Base-by-base conservation (phyloP, 768 basidiomycete genomes). In the Clitopilus hobsonii region DNA sequence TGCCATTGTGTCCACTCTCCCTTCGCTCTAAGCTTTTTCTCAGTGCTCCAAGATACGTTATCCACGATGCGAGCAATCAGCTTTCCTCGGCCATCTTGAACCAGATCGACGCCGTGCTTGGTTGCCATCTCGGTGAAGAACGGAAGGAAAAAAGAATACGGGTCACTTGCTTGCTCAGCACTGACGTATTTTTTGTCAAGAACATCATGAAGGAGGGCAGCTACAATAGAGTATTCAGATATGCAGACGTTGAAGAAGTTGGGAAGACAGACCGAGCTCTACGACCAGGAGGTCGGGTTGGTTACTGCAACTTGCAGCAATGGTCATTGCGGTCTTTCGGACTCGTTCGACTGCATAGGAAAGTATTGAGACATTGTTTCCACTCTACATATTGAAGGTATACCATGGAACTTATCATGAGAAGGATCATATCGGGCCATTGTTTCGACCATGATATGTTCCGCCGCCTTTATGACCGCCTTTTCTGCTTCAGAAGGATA, bases 191-290 rank as follows among this genome's bases (percentile, higher is more conserved):
- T 92, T 72, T 88, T 90, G 78, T 92, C 90, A 28, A 91, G 73
- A 38, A 94, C 78, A 68, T 96, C 93, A 63, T 95, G 94, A 45
- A 95, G 80, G 32, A 96, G 79, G n/a, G 94, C 88, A 26, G 89
- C 87, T 81, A 57, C 29, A 32, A 30, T 55, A 49, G 24, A 38
- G 36, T 25, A 22, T 38, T 54, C 28, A 16, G 27, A n/a, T 57
- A 48, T 18, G 29, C 29, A n/a, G 49, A 20, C 48, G 24, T 18
- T 16, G 48, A 22, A 24, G 1, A 11, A 23, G 24, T 23, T 25
- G 5, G 14, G 26, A 11, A 50, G 32, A 2, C 25, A 41, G 49
- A 63, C 79, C 79, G 48, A 95, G 73, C 68, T 95, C 93, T 22
- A 95, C 80, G 5, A 84, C 79, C 20, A 94, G 71, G 1, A 94